Evolutionary conservation across 345 rosid species (phyloP).

Genomic region (Cardamine occulta): DNA sequence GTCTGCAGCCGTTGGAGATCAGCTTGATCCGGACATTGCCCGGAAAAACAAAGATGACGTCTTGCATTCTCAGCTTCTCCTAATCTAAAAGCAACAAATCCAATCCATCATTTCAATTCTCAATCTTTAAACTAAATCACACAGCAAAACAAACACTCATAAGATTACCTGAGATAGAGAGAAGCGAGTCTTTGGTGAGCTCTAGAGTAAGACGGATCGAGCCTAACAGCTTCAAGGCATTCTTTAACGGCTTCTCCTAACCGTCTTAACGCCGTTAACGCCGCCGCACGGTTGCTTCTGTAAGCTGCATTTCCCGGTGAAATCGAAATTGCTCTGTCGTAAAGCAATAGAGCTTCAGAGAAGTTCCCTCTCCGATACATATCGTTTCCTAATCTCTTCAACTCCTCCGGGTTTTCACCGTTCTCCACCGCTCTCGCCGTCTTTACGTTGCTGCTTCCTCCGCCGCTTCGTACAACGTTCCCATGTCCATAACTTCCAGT

Average conservation of each 20-base stretch:
- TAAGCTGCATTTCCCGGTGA: constrained; percentile 77
- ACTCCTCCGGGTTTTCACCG: constrained; percentile 66
- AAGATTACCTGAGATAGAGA: constrained; percentile 72
- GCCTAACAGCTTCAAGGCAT: constrained; percentile 81
- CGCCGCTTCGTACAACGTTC: constrained; percentile 65
- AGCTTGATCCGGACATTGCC: constrained; percentile 69
- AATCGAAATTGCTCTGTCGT: constrained; percentile 76
- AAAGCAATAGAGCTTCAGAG: constrained; percentile 69
- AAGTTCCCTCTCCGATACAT: constrained; percentile 74
- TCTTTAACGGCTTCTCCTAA: constrained; percentile 81
- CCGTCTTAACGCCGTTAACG: constrained; percentile 71
- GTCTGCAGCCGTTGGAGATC: constrained; percentile 73
- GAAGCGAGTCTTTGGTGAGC: constrained; percentile 85
- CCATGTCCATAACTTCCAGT: constrained; percentile 94
- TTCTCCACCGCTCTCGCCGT: constrained; percentile 54
- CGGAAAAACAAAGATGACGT: constrained; percentile 61
- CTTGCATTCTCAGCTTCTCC: constrained; percentile 78
- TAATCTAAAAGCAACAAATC: constrained; percentile 56
- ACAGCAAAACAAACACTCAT: background rate
- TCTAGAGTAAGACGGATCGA: constrained; percentile 71
- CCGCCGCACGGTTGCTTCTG: constrained; percentile 86
- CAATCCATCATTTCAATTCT: constrained; percentile 5
- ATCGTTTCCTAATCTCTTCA: constrained; percentile 81
- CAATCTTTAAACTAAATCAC: background rate
- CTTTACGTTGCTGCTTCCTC: constrained; percentile 24